Percentiles rank a stretch among this genome's conserved stretches.
Evolutionary conservation across 768 basidiomycete genomes (phyloP).

Genomic region (Boletus pseudo-olivaceus): DNA sequence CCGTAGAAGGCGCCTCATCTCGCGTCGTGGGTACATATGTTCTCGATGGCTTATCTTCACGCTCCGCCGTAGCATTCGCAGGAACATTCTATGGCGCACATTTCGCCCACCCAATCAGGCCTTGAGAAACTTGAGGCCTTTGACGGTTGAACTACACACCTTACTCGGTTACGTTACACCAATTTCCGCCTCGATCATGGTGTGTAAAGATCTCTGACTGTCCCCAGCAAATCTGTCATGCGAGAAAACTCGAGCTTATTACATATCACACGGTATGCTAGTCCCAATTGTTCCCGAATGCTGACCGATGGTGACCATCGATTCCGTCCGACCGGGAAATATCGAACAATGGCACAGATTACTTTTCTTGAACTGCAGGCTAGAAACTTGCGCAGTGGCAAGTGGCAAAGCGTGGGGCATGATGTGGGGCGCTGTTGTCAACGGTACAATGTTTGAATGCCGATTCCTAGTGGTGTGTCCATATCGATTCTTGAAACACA

Average conservation of each 20-base stretch:
- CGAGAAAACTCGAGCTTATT: not conserved
- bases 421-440: no score
- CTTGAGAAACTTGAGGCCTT: not conserved
- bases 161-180: not conserved
- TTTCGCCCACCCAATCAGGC: not conserved
- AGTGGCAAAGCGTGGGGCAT: no score
- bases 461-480: no score
- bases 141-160: not conserved
- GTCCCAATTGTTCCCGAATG: no score
- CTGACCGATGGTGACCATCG: no score
- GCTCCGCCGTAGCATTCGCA: not conserved
- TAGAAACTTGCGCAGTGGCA: no score
- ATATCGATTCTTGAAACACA: no score
- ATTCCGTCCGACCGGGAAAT: no score
- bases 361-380: no score
- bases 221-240: not conserved
- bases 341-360: no score
- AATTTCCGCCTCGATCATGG: not conserved
- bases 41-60: not conserved
- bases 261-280: not conserved
- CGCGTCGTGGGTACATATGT: not conserved
- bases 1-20: not conserved
- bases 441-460: no score
- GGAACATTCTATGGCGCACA: not conserved
- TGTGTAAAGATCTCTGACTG: not conserved